Base-by-base conservation (phyloP, 1,284 basidiomycete species). In the Cutaneotrichosporon sp. region DNA sequence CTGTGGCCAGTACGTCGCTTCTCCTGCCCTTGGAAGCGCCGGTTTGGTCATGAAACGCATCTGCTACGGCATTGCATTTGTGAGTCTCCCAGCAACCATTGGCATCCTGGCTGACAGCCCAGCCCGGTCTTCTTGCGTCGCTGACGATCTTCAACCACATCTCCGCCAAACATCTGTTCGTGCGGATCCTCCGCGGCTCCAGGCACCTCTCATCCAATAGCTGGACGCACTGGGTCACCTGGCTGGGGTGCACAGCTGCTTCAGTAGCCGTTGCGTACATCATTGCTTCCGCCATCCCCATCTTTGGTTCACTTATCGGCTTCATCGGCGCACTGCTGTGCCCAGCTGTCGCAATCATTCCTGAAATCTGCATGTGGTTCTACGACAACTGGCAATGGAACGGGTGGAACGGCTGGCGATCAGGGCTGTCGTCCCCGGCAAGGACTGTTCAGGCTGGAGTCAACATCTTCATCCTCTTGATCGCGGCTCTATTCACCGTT, bases 1-100 rank as follows among this genome's bases (percentile, higher is more conserved):
- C 38, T 65, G 64, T 38, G 61, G 56, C 19, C 32, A 51, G 16
- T 66, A 53, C 41, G 54, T 68, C 32, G 65, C 68, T 3, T 56
- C 54, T 3, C 68, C 68, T 5, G 64, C 68, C 2, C 63, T 71
- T 16, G 64, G 67, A 4, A 58, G 53, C 4, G 65, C 64, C 17
- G 64, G 62, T 22, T 42, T 58, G 9, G 25, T 63, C 27, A 47
- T 61, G 49, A 63, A 63, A 55, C 62, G 64, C 55, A 47, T 75
- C 47, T 62, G 63, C 19, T 75, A 75, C 57, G 72, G 72, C 22
- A 60, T 76, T 41, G 70, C 67, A n/a, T 47, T 75, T 20, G 29
- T 31, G 14, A 31, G 29, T 31, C 14, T 31, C 29, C 29, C 29
- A 31, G 10, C 29, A 10, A 9, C 29, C 9, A 14, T 31, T 31